Percentiles rank a stretch among this genome's conserved stretches.
phyloP scores from a whole-genome alignment of 495 filamentous ascomycete genomes.

The Lepidopterella palustris region DNA sequence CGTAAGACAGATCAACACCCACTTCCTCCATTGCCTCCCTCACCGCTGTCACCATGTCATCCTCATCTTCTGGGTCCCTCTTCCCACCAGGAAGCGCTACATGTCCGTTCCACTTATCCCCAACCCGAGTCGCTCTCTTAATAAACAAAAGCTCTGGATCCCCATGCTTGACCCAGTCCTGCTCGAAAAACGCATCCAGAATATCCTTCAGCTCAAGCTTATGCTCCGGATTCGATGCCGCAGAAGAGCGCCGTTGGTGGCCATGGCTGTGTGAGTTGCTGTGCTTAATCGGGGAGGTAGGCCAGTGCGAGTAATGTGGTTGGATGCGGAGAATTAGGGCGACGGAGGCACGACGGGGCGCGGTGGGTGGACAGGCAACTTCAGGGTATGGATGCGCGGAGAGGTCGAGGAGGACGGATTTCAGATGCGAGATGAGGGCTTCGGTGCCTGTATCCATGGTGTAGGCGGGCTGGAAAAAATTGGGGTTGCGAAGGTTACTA shows the following conservation, averaged over 20 bases:
- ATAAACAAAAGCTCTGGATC: slow-evolving; percentile 73
- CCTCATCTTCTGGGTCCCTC: slow-evolving; percentile 59
- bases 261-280: background rate
- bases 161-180: slow-evolving; percentile 66
- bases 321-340: slow-evolving; percentile 64
- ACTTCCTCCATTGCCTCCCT: slow-evolving; percentile 69
- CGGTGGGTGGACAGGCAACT: slow-evolving; percentile 54
- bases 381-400: slow-evolving; percentile 53
- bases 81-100: slow-evolving; percentile 70
- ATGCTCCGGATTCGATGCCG: slow-evolving; percentile 22
- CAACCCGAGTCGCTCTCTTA: slow-evolving; percentile 62
- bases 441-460: slow-evolving; percentile 21
- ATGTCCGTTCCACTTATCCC: slow-evolving; percentile 72
- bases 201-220: slow-evolving; percentile 37
- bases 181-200: slow-evolving; percentile 58
- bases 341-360: slow-evolving; percentile 65
- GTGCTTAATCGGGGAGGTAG: slow-evolving; percentile 28
- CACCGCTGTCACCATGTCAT: slow-evolving; percentile 59
- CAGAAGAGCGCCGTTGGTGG: slow-evolving; percentile 8
- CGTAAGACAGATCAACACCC: slow-evolving; percentile 55
- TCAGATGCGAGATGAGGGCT: slow-evolving; percentile 34
- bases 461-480: background rate
- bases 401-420: slow-evolving; percentile 46
- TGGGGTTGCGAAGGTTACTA: too few relatives aligned
- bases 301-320: slow-evolving; percentile 54